Percentiles rank a stretch among this genome's conserved stretches.
Conservation (phyloP, 148 eudicot species). For the Rhododendron griersonianum region DNA sequence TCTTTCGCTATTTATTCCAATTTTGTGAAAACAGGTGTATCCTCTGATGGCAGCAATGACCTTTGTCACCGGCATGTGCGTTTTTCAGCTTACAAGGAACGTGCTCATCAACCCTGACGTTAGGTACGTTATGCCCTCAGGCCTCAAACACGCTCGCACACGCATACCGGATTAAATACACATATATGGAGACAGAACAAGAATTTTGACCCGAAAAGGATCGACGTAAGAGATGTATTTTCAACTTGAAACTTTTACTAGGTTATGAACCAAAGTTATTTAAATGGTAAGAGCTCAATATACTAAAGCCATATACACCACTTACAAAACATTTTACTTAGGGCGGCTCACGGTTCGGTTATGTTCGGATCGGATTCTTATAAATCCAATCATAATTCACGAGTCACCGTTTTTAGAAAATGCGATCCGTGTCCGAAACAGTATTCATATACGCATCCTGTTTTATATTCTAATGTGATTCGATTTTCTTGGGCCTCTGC, state of each 20-base stretch:
- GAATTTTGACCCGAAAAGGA: not conserved
- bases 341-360: too few species aligned
- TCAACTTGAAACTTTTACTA: not conserved
- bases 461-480: not conserved
- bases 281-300: not conserved
- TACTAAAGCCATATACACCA: not conserved
- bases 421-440: too few species aligned
- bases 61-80: constrained; percentile 64
- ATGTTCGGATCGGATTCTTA: too few species aligned
- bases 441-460: not conserved
- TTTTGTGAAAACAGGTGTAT: constrained; percentile 49
- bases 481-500: not conserved
- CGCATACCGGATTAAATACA: not conserved
- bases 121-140: constrained; percentile 41
- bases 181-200: not conserved
- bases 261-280: not conserved
- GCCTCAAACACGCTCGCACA: not conserved
- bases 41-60: constrained; percentile 90
- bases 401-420: too few species aligned
- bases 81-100: constrained; percentile 80
- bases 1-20: not conserved
- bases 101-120: constrained; percentile 71
- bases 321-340: too few species aligned
- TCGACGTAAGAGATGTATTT: not conserved
- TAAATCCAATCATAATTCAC: too few species aligned